phyloP scores from a whole-genome alignment of 768 basidiomycete genomes.

The Butyriboletus loyo region DNA sequence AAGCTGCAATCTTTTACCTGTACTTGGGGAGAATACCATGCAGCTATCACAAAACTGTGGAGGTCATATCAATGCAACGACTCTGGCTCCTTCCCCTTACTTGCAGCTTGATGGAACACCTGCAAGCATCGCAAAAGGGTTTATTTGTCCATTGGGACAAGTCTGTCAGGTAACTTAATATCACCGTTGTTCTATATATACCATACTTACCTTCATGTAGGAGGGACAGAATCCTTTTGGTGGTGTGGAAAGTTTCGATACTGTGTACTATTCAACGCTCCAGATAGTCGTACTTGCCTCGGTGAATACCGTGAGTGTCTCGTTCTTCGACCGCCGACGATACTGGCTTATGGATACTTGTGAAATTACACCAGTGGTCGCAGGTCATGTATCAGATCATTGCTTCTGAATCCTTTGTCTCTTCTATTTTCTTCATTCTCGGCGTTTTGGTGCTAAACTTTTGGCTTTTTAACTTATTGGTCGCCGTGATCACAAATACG shows the following conservation, averaged over 20 bases:
- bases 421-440: conserved; percentile 82
- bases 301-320: conserved; percentile 61
- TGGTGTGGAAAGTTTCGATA: conserved; percentile 81
- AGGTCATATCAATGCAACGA: conserved; percentile 65
- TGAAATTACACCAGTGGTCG: conserved; percentile 52
- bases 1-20: conserved; percentile 54
- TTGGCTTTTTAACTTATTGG: conserved; percentile 90
- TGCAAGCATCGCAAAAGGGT: conserved; percentile 64
- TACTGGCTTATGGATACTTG: background rate
- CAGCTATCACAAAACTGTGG: conserved; percentile 69
- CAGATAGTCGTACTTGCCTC: conserved; percentile 86
- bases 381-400: conserved; percentile 85
- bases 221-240: conserved; percentile 63
- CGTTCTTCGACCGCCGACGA: background rate
- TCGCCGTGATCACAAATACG: conserved; percentile 93
- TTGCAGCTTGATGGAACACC: conserved; percentile 37
- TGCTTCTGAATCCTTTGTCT: conserved; percentile 86
- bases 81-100: conserved; percentile 45
- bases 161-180: conserved; percentile 62
- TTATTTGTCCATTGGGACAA: conserved; percentile 85
- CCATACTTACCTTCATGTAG: conserved; percentile 31
- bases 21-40: conserved; percentile 49
- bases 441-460: conserved; percentile 88
- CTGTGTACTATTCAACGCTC: conserved; percentile 73
- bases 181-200: background rate